Conservation (phyloP, 495 filamentous ascomycete species). For the Pyronema omphalodes region DNA sequence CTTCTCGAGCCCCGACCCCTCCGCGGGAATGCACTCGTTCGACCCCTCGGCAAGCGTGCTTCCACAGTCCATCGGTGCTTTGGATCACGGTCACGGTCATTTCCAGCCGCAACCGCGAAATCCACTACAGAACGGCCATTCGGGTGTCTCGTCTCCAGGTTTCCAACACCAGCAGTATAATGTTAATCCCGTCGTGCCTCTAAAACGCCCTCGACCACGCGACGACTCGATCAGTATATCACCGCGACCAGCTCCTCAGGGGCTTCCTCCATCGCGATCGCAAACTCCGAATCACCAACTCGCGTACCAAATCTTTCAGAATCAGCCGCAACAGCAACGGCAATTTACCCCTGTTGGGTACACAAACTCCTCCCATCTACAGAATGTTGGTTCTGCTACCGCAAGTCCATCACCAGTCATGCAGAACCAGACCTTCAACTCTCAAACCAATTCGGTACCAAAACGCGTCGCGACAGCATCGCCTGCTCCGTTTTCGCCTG, state of each 20-base stretch:
- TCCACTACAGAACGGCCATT: conserved; percentile 67
- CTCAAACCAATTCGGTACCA: conserved; percentile 40
- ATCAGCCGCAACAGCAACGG: conserved; percentile 45
- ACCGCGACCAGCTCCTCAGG: conserved; percentile 55
- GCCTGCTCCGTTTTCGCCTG: conserved; percentile 76
- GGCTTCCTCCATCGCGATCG: conserved; percentile 65
- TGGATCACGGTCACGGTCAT: conserved; percentile 39
- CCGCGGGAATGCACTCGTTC: conserved; percentile 24
- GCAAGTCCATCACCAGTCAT: conserved; percentile 76
- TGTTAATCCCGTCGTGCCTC: conserved; percentile 65
- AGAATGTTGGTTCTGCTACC: conserved; percentile 60
- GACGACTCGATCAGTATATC: conserved; percentile 74
- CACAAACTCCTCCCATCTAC: conserved; percentile 50
- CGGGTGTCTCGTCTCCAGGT: conserved; percentile 61
- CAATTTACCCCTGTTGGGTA: conserved; percentile 39
- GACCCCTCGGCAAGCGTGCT: conserved; percentile 23
- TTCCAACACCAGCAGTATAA: conserved; percentile 60
- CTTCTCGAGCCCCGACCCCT: conserved; percentile 15
- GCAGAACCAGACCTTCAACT: conserved; percentile 54
- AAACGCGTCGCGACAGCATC: conserved; percentile 79
- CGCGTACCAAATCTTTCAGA: conserved; percentile 24
- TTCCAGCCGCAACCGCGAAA: conserved; percentile 37
- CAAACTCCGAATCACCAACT: conserved; percentile 47
- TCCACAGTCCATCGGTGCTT: conserved; percentile 26
- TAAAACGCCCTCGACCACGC: conserved; percentile 63